These are phyloP conservation scores for Annulohypoxylon maeteangense DNA, from an alignment of 495 filamentous ascomycete genomes.

Conservation along the genomic window DNA sequence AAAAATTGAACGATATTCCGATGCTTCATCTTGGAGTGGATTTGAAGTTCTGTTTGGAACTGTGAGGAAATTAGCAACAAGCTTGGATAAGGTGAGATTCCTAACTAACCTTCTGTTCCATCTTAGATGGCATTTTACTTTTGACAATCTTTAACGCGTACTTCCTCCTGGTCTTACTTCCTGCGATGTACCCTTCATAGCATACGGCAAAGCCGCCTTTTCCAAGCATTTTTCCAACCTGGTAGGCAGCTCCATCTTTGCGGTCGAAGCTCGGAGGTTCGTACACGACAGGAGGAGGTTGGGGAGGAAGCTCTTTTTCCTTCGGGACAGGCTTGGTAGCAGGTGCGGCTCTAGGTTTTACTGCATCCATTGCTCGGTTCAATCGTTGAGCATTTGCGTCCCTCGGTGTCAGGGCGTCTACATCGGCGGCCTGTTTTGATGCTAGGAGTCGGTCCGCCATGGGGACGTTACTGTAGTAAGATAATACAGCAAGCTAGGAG, in stretches of 20 bases:
- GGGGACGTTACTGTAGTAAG: slow-evolving; percentile 11
- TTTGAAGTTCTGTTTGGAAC: slow-evolving; percentile 98
- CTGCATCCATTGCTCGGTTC: slow-evolving; percentile 56
- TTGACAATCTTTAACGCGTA: slow-evolving; percentile 92
- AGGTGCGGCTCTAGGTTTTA: slow-evolving; percentile 64
- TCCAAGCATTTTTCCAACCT: slow-evolving; percentile 83
- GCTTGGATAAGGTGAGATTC: background rate
- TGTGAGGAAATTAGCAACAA: slow-evolving; percentile 58
- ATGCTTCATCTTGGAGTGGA: slow-evolving; percentile 97
- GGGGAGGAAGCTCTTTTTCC: slow-evolving; percentile 78
- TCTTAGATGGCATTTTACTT: slow-evolving; percentile 83
- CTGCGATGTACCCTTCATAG: slow-evolving; percentile 74
- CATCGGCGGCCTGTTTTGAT: slow-evolving; percentile 56
- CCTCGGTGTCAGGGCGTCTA: slow-evolving; percentile 78
- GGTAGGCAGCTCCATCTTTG: slow-evolving; percentile 78
- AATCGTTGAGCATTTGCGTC: slow-evolving; percentile 70
- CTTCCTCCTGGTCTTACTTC: slow-evolving; percentile 63
- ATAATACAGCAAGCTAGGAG: slow-evolving; percentile 28
- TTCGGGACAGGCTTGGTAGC: slow-evolving; percentile 62
- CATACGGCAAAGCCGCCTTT: slow-evolving; percentile 97
- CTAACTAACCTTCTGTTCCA: slow-evolving; percentile 81
- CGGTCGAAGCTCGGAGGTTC: slow-evolving; percentile 73
- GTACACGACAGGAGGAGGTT: slow-evolving; percentile 77
- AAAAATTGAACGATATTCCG: slow-evolving; percentile 94
- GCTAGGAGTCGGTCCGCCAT: slow-evolving; percentile 50